Percentiles rank a stretch among this genome's conserved stretches.
These are phyloP conservation scores for Phytopythium cucurbitacearum DNA, from an alignment of 352 stramenopile genomes.

Conservation along the genomic window DNA sequence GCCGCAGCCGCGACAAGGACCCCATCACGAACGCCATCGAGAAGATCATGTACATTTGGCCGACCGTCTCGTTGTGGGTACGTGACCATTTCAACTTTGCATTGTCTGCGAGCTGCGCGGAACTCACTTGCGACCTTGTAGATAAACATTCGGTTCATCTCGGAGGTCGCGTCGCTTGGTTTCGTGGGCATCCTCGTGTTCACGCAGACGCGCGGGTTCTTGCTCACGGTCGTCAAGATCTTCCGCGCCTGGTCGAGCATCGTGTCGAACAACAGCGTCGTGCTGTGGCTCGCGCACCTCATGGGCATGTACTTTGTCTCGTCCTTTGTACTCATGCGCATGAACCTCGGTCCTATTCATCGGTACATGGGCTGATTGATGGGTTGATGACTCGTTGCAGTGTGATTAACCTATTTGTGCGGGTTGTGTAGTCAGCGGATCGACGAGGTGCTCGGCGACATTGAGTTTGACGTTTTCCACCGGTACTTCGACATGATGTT, in stretches of 20 bases:
- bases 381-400: conserved; percentile 1
- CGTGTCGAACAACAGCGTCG: conserved; percentile 79
- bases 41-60: conserved; percentile 81
- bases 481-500: conserved; percentile 86
- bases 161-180: conserved; percentile 67
- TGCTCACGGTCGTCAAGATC: conserved; percentile 73
- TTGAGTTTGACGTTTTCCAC: conserved; percentile 83
- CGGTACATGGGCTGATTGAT: conserved; percentile 25
- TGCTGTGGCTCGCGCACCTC: conserved; percentile 76
- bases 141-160: conserved; percentile 79
- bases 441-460: conserved; percentile 77
- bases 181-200: conserved; percentile 84
- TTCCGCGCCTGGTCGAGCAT: conserved; percentile 81
- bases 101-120: no score
- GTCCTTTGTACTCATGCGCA: conserved; percentile 85
- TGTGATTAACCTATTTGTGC: not conserved
- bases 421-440: conserved; percentile 48
- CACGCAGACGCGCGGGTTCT: conserved; percentile 74
- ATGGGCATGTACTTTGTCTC: conserved; percentile 90
- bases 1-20: conserved; percentile 76
- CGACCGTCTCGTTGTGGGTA: conserved; percentile 63
- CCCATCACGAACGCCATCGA: conserved; percentile 78
- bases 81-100: not conserved
- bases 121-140: conserved; percentile 3
- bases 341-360: conserved; percentile 75